phyloP scores from a whole-genome alignment of 2,329 filamentous ascomycete genomes.

The Orbilia ellipsospora region DNA sequence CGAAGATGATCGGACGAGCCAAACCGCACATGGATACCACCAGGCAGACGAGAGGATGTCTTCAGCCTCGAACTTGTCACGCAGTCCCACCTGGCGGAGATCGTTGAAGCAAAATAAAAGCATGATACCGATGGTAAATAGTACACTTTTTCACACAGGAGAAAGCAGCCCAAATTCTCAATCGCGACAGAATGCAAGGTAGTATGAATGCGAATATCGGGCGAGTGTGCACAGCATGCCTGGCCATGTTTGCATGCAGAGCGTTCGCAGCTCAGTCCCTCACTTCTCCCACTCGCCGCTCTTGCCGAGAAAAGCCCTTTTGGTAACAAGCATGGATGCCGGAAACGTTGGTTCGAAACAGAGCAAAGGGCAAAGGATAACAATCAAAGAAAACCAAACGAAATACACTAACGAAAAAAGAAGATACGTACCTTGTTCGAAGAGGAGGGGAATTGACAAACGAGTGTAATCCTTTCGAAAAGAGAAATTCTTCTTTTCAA shows the following conservation, averaged over 20 bases:
- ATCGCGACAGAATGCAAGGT: constrained; percentile 29
- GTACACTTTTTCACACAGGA: constrained; percentile 2
- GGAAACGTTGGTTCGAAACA: constrained; percentile 23
- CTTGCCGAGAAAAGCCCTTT: neutral
- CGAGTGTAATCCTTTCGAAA: constrained; percentile 47
- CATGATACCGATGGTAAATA: neutral
- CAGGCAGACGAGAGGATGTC: too few relatives aligned
- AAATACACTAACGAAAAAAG: neutral
- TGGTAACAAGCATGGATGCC: constrained; percentile 23
- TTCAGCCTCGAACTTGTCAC: too few relatives aligned
- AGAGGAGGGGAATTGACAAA: constrained; percentile 29
- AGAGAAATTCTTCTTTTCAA: constrained; percentile 13
- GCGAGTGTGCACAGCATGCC: constrained; percentile 26
- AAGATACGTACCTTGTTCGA: constrained; percentile 33
- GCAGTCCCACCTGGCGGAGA: neutral
- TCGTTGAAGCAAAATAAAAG: neutral
- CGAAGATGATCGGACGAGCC: constrained; percentile 17
- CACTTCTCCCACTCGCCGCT: neutral
- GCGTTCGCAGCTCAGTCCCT: constrained; percentile 23
- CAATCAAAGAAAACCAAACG: neutral
- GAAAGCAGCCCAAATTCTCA: constrained; percentile 17
- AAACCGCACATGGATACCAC: neutral
- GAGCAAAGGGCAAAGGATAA: constrained; percentile 8
- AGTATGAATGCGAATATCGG: constrained; percentile 37
- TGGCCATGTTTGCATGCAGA: constrained; percentile 37